These are phyloP conservation scores for Elsinoe arachidis DNA, from an alignment of 2,329 filamentous ascomycete genomes.

Conservation along the genomic window DNA sequence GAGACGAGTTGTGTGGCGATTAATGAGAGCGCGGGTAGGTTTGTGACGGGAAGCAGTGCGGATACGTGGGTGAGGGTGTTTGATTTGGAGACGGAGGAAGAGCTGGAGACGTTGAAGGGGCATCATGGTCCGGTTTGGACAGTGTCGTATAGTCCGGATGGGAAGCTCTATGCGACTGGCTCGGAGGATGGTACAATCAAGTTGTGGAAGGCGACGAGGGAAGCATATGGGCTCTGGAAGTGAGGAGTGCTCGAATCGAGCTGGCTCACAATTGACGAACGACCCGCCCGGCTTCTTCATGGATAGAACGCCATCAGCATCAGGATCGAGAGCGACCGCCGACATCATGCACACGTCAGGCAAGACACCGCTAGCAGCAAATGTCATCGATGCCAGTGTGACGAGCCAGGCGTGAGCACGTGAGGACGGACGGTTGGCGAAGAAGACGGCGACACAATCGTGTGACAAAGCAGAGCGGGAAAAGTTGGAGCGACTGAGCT, in stretches of 20 bases:
- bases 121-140: constrained; percentile 98
- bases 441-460: too few species aligned
- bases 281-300: too few species aligned
- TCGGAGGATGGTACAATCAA: constrained; percentile 98
- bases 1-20: constrained; percentile 86
- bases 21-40: constrained; percentile 69
- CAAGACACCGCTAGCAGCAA: too few species aligned
- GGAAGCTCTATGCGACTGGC: constrained; percentile 89
- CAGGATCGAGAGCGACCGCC: too few species aligned
- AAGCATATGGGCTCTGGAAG: constrained; percentile 58
- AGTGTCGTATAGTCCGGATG: constrained; percentile 86
- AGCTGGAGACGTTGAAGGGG: constrained; percentile 88
- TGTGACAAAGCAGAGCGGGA: too few species aligned
- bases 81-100: constrained; percentile 72
- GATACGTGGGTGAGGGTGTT: constrained; percentile 98
- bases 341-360: too few species aligned
- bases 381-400: too few species aligned
- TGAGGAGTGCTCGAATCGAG: constrained; percentile 24
- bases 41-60: constrained; percentile 82
- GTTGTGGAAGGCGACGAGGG: constrained; percentile 63
- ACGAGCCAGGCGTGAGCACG: too few species aligned
- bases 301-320: too few species aligned
- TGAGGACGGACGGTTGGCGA: too few species aligned
- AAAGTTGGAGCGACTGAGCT: too few species aligned
- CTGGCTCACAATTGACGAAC: background rate